Percentiles rank a stretch among this genome's conserved stretches.
Conservation (phyloP, 495 filamentous ascomycete genomes). For the Patellaria atrata region DNA sequence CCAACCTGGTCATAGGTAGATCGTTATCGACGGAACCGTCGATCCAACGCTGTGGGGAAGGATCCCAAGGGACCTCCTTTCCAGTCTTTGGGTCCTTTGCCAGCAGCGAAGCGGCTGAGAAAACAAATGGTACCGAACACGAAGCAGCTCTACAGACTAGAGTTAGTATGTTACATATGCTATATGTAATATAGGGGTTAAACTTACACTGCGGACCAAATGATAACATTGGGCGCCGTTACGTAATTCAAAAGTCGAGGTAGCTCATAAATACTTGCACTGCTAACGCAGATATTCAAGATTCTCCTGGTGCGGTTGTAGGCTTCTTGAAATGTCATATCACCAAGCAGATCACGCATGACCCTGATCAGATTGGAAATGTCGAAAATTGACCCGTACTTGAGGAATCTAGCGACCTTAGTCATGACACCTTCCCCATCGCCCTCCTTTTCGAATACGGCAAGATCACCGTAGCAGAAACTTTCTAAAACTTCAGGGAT, state of each 20-base stretch:
- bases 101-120: conserved; percentile 57
- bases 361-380: conserved; percentile 64
- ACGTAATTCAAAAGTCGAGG: conserved; percentile 82
- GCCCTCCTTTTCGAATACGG: conserved; percentile 65
- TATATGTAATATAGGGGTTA: background rate
- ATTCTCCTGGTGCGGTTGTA: conserved; percentile 85
- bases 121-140: conserved; percentile 83
- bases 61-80: conserved; percentile 67
- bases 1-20: conserved; percentile 76
- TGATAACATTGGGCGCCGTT: conserved; percentile 83
- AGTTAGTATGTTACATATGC: conserved; percentile 10
- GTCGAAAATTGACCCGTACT: conserved; percentile 69
- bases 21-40: conserved; percentile 93
- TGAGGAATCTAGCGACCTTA: conserved; percentile 61
- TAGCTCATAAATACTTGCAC: conserved; percentile 72
- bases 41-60: conserved; percentile 66
- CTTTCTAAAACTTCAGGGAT: conserved; percentile 54
- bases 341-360: conserved; percentile 65
- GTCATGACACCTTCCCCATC: conserved; percentile 53
- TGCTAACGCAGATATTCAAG: conserved; percentile 85
- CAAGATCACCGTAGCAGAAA: conserved; percentile 70
- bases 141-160: conserved; percentile 51
- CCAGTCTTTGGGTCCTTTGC: conserved; percentile 79
- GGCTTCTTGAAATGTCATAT: conserved; percentile 88
- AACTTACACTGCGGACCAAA: conserved; percentile 85